Base-by-base conservation (phyloP, 192 early-diverging fungal species). In the Gryganskiella cystojenkinii region DNA sequence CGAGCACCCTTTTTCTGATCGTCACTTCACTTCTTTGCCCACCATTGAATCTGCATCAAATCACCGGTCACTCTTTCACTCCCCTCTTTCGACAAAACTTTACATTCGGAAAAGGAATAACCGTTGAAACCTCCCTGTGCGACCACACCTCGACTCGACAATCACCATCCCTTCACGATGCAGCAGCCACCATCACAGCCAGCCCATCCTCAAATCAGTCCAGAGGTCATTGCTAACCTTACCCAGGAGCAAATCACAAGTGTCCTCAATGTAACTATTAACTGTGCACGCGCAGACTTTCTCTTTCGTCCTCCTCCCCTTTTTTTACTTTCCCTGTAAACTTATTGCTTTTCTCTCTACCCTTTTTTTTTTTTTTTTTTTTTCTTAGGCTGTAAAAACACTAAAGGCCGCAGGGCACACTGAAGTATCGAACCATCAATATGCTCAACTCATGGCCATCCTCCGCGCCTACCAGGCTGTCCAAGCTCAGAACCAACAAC, bases 361-460 rank as follows among this genome's bases (percentile, higher is more conserved):
- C 19, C 13, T 52, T 37, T 24, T 37, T 57, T 37, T 11, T 17
- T 1, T 56, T 14, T 14, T 22, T 57, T 40, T 2, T 8, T 20
- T 24, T 14, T 53, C 13, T 4, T 64, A 78, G 74, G 74, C 74
- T 45, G 65, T 81, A 30, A 45, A 60, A 34, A 76, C 59, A 25
- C 72, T 92, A 79, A 88, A 92, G 64, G 70, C 82, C 9, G 81
- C 79, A 17, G 93, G 94, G n/a, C 88, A 90, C 15, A 95, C 88
- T 10, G 93, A 97, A 84, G 86, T 86, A 43, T 93, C 88, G 67
- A 89, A 89, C 65, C 83, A 84, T 19, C 92, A 95, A 69, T 92
- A 86, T 66, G 93, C 91, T 28, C 83, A 88, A 64, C 81, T 94
- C 27, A 75, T 94, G 79, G 55, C 67, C 0, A 54, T 88, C 22